These are phyloP conservation scores for Leishmania guyanensis DNA, from an alignment of 208 protist genomes.

Conservation along the genomic window DNA sequence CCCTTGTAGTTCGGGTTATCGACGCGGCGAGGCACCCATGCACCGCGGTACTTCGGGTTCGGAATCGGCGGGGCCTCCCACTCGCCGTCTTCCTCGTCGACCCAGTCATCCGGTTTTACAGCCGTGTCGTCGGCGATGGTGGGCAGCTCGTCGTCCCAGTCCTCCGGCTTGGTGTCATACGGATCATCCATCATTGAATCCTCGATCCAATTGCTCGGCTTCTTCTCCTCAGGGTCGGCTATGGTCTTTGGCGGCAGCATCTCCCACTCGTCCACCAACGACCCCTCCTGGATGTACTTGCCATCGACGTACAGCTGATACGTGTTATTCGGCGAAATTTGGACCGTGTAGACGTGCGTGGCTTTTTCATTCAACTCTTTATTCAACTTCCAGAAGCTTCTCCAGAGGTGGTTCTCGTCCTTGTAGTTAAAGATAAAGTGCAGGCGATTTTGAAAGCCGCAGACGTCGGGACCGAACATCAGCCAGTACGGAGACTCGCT, in stretches of 20 bases:
- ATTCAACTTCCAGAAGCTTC: slow-evolving; percentile 51
- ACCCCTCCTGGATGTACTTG: slow-evolving; percentile 56
- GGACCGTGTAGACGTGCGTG: slow-evolving; percentile 95
- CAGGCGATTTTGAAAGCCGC: slow-evolving; percentile 75
- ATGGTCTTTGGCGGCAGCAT: slow-evolving; percentile 87
- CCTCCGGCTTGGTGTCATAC: slow-evolving; percentile 86
- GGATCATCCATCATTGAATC: slow-evolving; percentile 87
- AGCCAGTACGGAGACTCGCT: slow-evolving; percentile 92
- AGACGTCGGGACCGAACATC: slow-evolving; percentile 97
- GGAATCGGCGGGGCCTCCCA: slow-evolving; percentile 85
- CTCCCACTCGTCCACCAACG: slow-evolving; percentile 90
- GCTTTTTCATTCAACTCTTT: slow-evolving; percentile 53
- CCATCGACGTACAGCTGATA: slow-evolving; percentile 93
- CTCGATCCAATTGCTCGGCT: slow-evolving; percentile 92
- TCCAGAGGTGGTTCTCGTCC: slow-evolving; percentile 91
- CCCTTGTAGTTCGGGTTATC: slow-evolving; percentile 96
- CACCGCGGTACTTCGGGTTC: slow-evolving; percentile 90
- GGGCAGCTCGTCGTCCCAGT: slow-evolving; percentile 87
- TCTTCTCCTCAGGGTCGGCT: slow-evolving; percentile 87
- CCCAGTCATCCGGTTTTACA: slow-evolving; percentile 93
- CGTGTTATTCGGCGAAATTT: slow-evolving; percentile 89
- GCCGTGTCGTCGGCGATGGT: slow-evolving; percentile 90
- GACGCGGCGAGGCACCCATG: slow-evolving; percentile 88
- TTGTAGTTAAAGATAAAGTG: slow-evolving; percentile 96
- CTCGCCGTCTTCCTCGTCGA: slow-evolving; percentile 89